Percentiles rank a stretch among this genome's conserved stretches.
These are phyloP conservation scores for Didymella glomerata DNA, from an alignment of 2,329 filamentous ascomycete species.

Conservation along the genomic window DNA sequence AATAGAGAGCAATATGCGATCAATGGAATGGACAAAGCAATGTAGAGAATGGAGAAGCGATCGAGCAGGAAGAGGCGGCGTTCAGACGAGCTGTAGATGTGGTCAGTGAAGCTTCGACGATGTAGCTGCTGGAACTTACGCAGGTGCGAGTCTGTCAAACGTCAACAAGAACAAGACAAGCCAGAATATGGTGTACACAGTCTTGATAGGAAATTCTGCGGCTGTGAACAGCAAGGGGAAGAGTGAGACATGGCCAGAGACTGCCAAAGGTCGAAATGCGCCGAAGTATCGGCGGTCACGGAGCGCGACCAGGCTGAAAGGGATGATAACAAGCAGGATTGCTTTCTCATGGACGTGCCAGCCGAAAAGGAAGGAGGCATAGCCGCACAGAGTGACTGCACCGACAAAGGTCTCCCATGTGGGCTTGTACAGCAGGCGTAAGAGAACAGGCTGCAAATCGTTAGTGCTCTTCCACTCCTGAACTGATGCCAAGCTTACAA, in stretches of 20 bases:
- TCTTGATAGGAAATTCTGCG: slow-evolving; percentile 93
- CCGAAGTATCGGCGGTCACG: slow-evolving; percentile 89
- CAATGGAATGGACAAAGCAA: slow-evolving; percentile 86
- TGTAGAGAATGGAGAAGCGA: slow-evolving; percentile 88
- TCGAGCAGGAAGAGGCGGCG: slow-evolving; percentile 85
- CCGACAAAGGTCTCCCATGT: slow-evolving; percentile 91
- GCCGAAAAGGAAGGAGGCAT: slow-evolving; percentile 95
- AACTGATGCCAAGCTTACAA: slow-evolving; percentile 54
- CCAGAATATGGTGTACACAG: slow-evolving; percentile 91
- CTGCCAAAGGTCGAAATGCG: slow-evolving; percentile 89
- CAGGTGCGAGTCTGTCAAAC: slow-evolving; percentile 88
- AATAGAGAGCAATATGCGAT: slow-evolving; percentile 87
- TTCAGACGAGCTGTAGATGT: slow-evolving; percentile 16
- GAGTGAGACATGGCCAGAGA: slow-evolving; percentile 92
- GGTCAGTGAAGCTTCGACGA: slow-evolving; percentile 26
- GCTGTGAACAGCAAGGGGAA: slow-evolving; percentile 94
- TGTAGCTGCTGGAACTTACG: slow-evolving; percentile 55
- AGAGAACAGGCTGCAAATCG: slow-evolving; percentile 59
- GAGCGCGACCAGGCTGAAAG: slow-evolving; percentile 90
- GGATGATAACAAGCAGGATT: slow-evolving; percentile 90
- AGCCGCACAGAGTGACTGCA: slow-evolving; percentile 89
- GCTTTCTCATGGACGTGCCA: slow-evolving; percentile 99
- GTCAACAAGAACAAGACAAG: slow-evolving; percentile 82
- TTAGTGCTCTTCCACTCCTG: slow-evolving; percentile 16
- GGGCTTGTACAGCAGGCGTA: slow-evolving; percentile 81